Evolutionary conservation across 2,329 filamentous ascomycete genomes (phyloP), one percentile per base, ranked within the genome.

Genomic region (Ophiostoma montium): DNA sequence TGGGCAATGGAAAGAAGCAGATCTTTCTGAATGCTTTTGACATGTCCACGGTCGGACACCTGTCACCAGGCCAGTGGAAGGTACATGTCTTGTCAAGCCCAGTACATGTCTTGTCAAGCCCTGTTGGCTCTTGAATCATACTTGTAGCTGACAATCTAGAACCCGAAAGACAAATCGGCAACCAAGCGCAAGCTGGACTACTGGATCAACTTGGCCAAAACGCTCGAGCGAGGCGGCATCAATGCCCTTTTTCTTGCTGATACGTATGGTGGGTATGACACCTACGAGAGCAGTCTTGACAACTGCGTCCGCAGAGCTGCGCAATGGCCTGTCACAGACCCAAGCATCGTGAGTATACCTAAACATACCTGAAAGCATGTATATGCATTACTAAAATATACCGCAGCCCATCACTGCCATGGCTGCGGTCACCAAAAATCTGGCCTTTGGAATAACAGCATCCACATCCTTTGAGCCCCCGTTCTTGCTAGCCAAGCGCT

Each of bases 311-410:
- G 76, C 2, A 65, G 75, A 21, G 78, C 75, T 1, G 76, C 78
- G 0, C 78, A 82, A 57, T 82, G 76, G 75, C 78, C 79, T 0
- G 69, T 82, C 59, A 80, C 74, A 0, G 78, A 83, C 57, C 79
- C 79, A 0, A 72, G 72, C 0, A 80, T 80, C 57, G 75, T 53
- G n/a, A n/a, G n/a, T n/a, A n/a, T n/a, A n/a, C n/a, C n/a, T n/a
- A n/a, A n/a, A n/a, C n/a, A n/a, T n/a, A n/a, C n/a, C n/a, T n/a
- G n/a, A n/a, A n/a, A n/a, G n/a, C n/a, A n/a, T n/a, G n/a, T n/a
- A 30, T 35, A 7, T 35, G 16, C 33, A 8, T 35, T n/a, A 35
- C 33, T n/a, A n/a, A 35, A 32, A 39, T 41, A n/a, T n/a, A n/a
- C n/a, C n/a, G n/a, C n/a, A 53, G 51, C 50, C 50, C 16, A 51